These are phyloP conservation scores for Camellia sinensis DNA, from an alignment of 148 eudicot species.

Conservation along the genomic window DNA sequence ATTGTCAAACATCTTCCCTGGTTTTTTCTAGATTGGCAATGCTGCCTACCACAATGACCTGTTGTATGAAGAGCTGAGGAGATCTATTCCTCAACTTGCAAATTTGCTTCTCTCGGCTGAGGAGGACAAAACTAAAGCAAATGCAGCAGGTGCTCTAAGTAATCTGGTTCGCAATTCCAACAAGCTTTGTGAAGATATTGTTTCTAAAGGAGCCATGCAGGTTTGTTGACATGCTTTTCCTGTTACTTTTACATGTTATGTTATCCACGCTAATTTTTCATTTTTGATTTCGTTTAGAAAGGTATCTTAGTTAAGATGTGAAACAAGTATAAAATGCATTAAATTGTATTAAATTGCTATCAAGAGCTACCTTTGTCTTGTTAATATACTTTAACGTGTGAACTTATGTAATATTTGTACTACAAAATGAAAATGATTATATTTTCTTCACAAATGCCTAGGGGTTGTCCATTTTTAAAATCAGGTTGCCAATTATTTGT, in stretches of 20 bases:
- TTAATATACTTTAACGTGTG: background rate
- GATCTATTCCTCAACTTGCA: constrained; percentile 81
- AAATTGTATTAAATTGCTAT: background rate
- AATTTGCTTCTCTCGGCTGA: constrained; percentile 68
- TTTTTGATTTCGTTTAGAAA: background rate
- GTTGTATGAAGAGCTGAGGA: constrained; percentile 76
- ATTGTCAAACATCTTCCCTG: background rate
- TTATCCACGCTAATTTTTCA: background rate
- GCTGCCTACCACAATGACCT: constrained; percentile 87
- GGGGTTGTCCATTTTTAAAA: background rate
- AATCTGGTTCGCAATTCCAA: constrained; percentile 93
- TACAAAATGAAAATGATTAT: background rate
- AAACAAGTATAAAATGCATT: background rate
- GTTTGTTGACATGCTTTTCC: constrained; percentile 38
- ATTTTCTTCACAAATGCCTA: background rate
- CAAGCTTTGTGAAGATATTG: constrained; percentile 87
- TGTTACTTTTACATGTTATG: constrained; percentile 1
- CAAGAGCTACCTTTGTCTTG: background rate
- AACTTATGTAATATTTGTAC: background rate
- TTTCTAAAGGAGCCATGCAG: constrained; percentile 89
- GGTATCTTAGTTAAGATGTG: background rate
- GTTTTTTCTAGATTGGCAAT: constrained; percentile 72
- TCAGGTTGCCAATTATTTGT: background rate
- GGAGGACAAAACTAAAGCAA: constrained; percentile 95
- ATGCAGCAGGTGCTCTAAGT: constrained; percentile 97